Base-by-base conservation (phyloP, 805 yeast species). In the Saccharomycopsis sp. region DNA sequence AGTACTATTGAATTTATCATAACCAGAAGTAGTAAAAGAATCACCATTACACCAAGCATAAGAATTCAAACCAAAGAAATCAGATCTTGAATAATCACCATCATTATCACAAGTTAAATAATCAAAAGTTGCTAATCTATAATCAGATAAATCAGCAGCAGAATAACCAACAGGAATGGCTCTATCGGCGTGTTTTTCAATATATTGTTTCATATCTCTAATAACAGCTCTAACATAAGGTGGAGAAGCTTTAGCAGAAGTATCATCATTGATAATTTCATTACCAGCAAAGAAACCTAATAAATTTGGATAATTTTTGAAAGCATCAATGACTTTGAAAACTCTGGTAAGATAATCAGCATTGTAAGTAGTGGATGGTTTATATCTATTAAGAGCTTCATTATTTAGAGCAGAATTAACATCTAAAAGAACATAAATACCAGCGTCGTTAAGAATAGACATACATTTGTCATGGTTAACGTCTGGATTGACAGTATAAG, bases 151-250 rank as follows among this genome's bases (percentile, higher is more conserved):
- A 52, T 84, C 95, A 14, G 96, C 96, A 36, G 96, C 95, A 6
- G 95, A 81, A 61, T 88, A 88, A 26, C 96, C 96, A n/a, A 87
- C 95, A 4, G 95, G 96, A 44, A 88, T 79, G 6, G 76, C 61
- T 59, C 96, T 74, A 55, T 81, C 71, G 14, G 79, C 66, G 51
- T 80, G 76, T 41, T 71, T 64, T 21, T 71, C 62, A 47, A 88
- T 79, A 63, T 83, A 88, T 51, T 73, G 74, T 62, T 85, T 88
- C 76, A 86, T 76, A 58, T 88, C 97, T 58, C 97, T 82, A 58
- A 85, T 89, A 27, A 86, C 79, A 10, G 96, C 95, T 60, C 94
- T 79, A 45, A 87, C 74, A 55, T 82, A 85, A 39, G 74, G 72
- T 30, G 96, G 96, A 42, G 79, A 76, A 21, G 54, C 51, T 1